Conservation (phyloP, 768 basidiomycete species). For the Pulveroboletus sp. region DNA sequence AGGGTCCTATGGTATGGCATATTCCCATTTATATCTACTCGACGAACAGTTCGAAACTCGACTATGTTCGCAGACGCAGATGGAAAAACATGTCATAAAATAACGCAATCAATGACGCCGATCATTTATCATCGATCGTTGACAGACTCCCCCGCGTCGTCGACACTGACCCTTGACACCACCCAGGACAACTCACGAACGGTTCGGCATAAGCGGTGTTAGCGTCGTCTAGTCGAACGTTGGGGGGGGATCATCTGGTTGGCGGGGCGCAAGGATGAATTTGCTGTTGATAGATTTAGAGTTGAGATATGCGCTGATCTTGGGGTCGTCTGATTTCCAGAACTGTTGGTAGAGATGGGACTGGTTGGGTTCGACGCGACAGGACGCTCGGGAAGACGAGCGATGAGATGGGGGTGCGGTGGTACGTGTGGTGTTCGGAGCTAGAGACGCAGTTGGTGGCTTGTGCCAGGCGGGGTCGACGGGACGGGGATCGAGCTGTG, state of each 20-base stretch:
- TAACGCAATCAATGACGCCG: too few species aligned
- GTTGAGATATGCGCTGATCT: slow-evolving; percentile 51
- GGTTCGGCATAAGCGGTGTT: slow-evolving; percentile 1
- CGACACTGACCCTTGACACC: neutral
- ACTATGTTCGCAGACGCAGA: too few species aligned
- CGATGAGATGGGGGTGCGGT: neutral
- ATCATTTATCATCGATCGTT: slow-evolving; percentile 6
- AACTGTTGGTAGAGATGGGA: slow-evolving; percentile 60
- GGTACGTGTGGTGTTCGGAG: slow-evolving; percentile 38
- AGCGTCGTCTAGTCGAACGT: neutral
- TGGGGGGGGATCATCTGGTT: neutral
- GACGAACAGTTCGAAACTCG: too few species aligned
- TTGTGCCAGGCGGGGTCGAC: slow-evolving; percentile 51
- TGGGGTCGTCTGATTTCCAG: slow-evolving; percentile 61
- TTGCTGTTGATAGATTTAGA: slow-evolving; percentile 48
- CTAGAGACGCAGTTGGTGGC: slow-evolving; percentile 64
- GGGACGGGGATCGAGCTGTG: slow-evolving; percentile 50
- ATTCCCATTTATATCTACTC: too few species aligned
- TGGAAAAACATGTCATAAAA: too few species aligned
- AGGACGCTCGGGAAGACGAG: too few species aligned
- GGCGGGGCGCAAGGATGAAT: slow-evolving; percentile 45
- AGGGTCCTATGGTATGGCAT: too few species aligned
- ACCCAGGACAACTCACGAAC: slow-evolving; percentile 12
- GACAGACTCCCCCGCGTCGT: slow-evolving; percentile 7
- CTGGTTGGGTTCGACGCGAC: slow-evolving; percentile 41